Evolutionary conservation across 495 filamentous ascomycete species (phyloP).

Genomic region (Mytilinidion resinicola): DNA sequence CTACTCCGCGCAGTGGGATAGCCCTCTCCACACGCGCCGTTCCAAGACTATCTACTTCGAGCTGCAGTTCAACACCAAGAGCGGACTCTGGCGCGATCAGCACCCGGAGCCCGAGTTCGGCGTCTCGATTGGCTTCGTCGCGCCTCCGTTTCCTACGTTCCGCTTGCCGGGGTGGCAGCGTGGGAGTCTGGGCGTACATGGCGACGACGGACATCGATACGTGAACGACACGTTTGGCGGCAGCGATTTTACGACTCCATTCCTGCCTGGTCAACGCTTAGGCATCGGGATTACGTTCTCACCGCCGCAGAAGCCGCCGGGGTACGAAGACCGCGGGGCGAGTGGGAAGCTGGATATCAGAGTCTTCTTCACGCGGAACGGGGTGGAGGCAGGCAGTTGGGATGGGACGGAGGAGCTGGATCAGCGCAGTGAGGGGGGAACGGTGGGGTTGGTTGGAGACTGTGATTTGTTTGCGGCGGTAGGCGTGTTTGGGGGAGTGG

Average conservation of each 20-base stretch:
- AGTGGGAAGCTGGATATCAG: constrained; percentile 42
- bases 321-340: constrained; percentile 22
- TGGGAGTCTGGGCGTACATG: constrained; percentile 77
- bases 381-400: constrained; percentile 61
- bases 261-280: constrained; percentile 49
- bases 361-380: constrained; percentile 75
- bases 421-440: constrained; percentile 49
- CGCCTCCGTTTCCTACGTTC: constrained; percentile 79
- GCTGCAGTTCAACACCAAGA: constrained; percentile 47
- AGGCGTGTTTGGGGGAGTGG: constrained; percentile 65
- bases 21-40: constrained; percentile 52
- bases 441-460: constrained; percentile 70
- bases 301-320: constrained; percentile 32
- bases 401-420: constrained; percentile 80
- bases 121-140: constrained; percentile 70
- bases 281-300: constrained; percentile 68
- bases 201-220: constrained; percentile 83
- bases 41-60: constrained; percentile 73
- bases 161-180: constrained; percentile 89
- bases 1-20: constrained; percentile 63
- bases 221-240: constrained; percentile 84
- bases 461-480: constrained; percentile 76
- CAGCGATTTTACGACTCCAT: constrained; percentile 58
- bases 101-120: constrained; percentile 48
- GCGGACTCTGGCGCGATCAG: constrained; percentile 25